Conservation (phyloP, 805 yeast genomes). For the Cephaloascus fragrans region DNA sequence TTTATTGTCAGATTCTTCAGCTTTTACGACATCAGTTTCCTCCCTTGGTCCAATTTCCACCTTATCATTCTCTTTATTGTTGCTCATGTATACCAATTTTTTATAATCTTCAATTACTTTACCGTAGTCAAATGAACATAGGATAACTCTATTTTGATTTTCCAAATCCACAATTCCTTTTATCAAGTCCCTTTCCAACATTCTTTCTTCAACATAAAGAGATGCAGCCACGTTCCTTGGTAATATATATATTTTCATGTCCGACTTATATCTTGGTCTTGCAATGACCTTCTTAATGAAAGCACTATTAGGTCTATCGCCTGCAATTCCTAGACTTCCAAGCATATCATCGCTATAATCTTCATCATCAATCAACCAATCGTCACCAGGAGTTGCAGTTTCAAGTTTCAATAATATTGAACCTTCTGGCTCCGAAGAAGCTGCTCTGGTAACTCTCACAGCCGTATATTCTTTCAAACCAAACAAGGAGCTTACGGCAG, state of each 20-base stretch:
- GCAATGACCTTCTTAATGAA: conserved; percentile 50
- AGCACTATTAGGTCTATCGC: conserved; percentile 35
- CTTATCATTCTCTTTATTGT: too few species aligned
- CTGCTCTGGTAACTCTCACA: conserved; percentile 44
- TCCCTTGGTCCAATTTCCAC: too few species aligned
- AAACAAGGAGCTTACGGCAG: conserved; percentile 35
- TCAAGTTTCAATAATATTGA: conserved; percentile 43
- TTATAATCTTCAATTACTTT: conserved; percentile 3
- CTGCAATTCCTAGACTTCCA: conserved; percentile 25
- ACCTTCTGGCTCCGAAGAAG: conserved; percentile 41
- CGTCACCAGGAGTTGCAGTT: conserved; percentile 45
- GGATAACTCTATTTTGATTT: conserved; percentile 4
- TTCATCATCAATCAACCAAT: conserved; percentile 39
- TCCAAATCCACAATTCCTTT: conserved; percentile 36
- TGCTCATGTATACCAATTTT: too few species aligned
- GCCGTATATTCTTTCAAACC: conserved; percentile 30
- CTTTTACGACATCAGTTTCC: too few species aligned
- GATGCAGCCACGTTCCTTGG: conserved; percentile 30
- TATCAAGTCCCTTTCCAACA: conserved; percentile 40
- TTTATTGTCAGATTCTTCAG: too few species aligned
- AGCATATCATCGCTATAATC: conserved; percentile 26
- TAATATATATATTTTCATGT: conserved; percentile 51
- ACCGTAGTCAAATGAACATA: conserved; percentile 3
- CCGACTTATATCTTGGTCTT: conserved; percentile 51
- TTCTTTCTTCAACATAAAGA: conserved; percentile 37